Base-by-base conservation (phyloP, 2,329 filamentous ascomycete species). In the Trichoderma koningiopsis region DNA sequence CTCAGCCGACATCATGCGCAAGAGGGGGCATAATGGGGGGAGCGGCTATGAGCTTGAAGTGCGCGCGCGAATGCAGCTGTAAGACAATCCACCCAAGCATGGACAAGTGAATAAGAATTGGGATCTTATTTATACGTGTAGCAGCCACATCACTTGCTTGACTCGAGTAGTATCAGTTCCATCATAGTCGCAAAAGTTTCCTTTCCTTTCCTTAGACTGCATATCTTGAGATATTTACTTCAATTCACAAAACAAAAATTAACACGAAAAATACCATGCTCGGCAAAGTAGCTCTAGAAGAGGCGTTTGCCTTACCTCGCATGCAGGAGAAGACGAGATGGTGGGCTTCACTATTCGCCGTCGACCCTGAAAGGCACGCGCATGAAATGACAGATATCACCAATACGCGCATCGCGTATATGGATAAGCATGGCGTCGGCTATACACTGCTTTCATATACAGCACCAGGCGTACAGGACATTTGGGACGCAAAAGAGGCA, bases 261-360 rank as follows among this genome's bases (percentile, higher is more conserved):
- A 49, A 3, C 5, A 49, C 47, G 11, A 49, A 4, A 49, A 49
- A 16, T 0, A 49, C n/a, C 11, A 89, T 89, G 86, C 78, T 84
- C 14, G 88, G 88, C 70, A 90, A 90, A 72, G 83, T 90, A 69
- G 85, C 85, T 14, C 81, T 90, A 27, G 88, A 90, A 76, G 88
- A 90, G 78, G 87, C 87, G 16, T 89, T 89, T 71, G 85, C 84
- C 70, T 81, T 89, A 7, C 87, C 88, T 56, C 83, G 87, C 40
- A 83, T 89, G 71, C 81, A 84, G 57, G 86, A 89, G 71, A 85
- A 85, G 76, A 87, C 86, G 5, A 80, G 81, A 73, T 89, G 87
- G 86, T 89, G 87, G 87, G 88, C 88, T 1, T 78, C 81, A 5
- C 77, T 90, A 27, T 90, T 89, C 74, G 83, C 86, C 16, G 81